Conservation (phyloP, 108 stramenopile species). For the Cyclostephanos tholiformis region DNA sequence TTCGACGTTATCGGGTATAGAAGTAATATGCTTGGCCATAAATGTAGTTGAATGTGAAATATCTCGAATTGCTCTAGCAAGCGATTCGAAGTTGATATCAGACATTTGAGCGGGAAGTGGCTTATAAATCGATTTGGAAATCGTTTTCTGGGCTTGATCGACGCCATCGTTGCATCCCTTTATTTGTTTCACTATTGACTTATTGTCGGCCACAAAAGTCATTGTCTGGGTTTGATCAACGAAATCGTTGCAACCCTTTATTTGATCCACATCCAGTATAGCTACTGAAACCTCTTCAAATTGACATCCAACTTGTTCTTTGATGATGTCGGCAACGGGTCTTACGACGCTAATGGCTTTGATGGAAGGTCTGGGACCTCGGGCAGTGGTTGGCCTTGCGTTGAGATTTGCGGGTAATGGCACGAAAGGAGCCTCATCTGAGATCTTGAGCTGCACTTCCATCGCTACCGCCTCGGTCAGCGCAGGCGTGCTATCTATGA, state of each 20-base stretch:
- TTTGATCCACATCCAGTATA: not conserved
- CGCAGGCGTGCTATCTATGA: not conserved
- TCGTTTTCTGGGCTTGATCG: slow-evolving; percentile 6
- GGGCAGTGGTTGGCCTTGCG: slow-evolving; percentile 11
- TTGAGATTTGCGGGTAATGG: not conserved
- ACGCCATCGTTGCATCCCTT: too few relatives aligned
- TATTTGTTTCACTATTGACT: not conserved
- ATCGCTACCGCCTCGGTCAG: not conserved
- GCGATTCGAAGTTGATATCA: slow-evolving; percentile 43
- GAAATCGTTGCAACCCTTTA: not conserved
- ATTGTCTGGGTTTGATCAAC: not conserved
- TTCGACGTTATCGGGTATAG: too few relatives aligned
- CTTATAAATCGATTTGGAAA: not conserved
- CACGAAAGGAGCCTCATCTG: not conserved
- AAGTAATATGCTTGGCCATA: slow-evolving; percentile 39
- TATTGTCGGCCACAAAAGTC: too few relatives aligned
- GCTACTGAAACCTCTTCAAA: not conserved
- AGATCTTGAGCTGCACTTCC: not conserved
- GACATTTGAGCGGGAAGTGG: slow-evolving; percentile 15
- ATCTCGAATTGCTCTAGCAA: slow-evolving; percentile 60
- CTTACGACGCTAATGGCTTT: not conserved
- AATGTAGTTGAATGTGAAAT: slow-evolving; percentile 70
- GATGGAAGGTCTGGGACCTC: not conserved
- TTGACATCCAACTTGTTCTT: not conserved
- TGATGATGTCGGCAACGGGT: not conserved